Percentiles rank a stretch among this genome's conserved stretches.
These are phyloP conservation scores for Stereum hirsutum DNA, from an alignment of 1,284 basidiomycete species.

Conservation along the genomic window DNA sequence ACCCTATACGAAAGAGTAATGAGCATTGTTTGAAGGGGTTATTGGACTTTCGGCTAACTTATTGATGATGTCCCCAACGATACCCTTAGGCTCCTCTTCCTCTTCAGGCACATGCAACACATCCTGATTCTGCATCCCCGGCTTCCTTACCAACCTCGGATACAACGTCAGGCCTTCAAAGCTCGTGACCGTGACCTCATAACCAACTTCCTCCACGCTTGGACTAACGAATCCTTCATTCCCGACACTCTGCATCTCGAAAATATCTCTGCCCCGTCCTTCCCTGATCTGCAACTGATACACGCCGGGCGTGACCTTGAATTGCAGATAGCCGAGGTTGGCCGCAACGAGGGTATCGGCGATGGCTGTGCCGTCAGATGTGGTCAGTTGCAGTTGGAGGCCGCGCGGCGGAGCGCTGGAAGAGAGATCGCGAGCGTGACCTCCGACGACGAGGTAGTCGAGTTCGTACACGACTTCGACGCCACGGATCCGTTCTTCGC, in stretches of 20 bases:
- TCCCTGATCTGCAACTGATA: conserved; percentile 78
- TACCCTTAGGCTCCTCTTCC: conserved; percentile 20
- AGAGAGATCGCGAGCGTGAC: conserved; percentile 75
- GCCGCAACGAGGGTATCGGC: conserved; percentile 88
- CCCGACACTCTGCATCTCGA: conserved; percentile 74
- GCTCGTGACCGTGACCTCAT: conserved; percentile 70
- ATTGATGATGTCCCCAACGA: conserved; percentile 38
- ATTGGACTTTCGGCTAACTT: conserved; percentile 27
- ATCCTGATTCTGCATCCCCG: conserved; percentile 77
- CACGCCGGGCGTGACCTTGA: conserved; percentile 87
- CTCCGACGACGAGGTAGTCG: conserved; percentile 89
- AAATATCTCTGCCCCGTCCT: conserved; percentile 78
- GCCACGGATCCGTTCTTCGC: conserved; percentile 39
- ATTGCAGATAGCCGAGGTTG: conserved; percentile 94
- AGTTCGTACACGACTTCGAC: conserved; percentile 84
- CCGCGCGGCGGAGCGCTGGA: conserved; percentile 70
- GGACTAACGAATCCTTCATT: conserved; percentile 80
- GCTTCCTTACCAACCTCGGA: conserved; percentile 63
- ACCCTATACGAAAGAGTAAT: conserved; percentile 28
- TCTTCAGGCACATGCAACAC: conserved; percentile 51
- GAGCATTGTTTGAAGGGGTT: too few relatives aligned
- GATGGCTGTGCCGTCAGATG: conserved; percentile 34
- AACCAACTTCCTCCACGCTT: conserved; percentile 52
- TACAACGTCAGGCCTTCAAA: conserved; percentile 88
- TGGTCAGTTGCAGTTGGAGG: conserved; percentile 73